Evolutionary conservation across 2,329 filamentous ascomycete genomes (phyloP).

Genomic region (Apiospora sp.): DNA sequence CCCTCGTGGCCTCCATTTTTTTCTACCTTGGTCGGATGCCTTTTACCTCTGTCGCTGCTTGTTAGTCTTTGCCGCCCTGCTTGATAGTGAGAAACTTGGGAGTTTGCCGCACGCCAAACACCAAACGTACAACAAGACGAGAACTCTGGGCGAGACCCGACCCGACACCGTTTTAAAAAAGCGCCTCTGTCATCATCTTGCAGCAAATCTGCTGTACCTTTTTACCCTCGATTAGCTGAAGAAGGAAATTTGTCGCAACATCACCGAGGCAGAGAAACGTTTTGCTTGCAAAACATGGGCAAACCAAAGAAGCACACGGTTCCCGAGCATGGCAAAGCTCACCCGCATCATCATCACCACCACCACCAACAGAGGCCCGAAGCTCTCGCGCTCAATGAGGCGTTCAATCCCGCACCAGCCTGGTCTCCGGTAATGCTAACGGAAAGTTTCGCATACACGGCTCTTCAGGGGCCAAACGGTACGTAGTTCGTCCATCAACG

Average conservation of each 20-base stretch:
- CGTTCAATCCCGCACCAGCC: background rate
- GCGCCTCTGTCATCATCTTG: constrained; percentile 8
- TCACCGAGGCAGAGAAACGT: no score
- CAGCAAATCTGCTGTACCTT: background rate
- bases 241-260: background rate
- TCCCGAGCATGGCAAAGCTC: background rate
- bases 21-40: background rate
- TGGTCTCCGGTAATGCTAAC: background rate
- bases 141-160: background rate
- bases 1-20: background rate
- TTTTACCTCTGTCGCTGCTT: background rate
- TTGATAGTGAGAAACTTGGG: background rate
- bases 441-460: background rate
- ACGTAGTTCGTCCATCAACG: background rate
- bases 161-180: background rate
- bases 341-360: no score
- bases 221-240: background rate
- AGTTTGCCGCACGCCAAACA: background rate
- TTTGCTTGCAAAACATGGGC: background rate
- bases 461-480: background rate
- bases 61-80: background rate
- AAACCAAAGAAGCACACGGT: background rate
- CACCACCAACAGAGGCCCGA: background rate
- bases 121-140: background rate
- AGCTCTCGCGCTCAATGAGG: background rate